Base-by-base conservation (phyloP, 768 basidiomycete genomes). In the Pleurotus salmoneostramineus region DNA sequence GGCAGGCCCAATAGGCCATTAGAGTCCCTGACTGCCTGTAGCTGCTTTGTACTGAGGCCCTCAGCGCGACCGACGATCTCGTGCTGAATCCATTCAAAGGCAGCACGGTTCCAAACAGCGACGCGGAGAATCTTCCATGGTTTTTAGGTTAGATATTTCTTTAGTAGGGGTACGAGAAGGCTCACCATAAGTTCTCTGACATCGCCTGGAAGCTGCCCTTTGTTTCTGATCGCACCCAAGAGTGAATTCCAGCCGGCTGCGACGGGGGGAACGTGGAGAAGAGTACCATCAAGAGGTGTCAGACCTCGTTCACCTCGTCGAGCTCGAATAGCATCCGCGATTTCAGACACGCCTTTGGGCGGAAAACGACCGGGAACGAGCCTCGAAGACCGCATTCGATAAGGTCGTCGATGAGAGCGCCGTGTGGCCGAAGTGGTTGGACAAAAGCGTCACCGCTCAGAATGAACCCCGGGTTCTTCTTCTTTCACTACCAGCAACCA, bases 11-110 rank as follows among this genome's bases (percentile, higher is more conserved):
- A 48, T 2, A 76, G 75, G 0, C 76, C 75, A 8, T 71, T 62
- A 0, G 72, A 70, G 62, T 85, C 82, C 31, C 86, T 78, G 46
- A 85, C 77, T 46, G 77, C 64, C 61, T 78, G 79, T 3, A 87
- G 75, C 62, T 88, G 85, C 0, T 75, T 72, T 0, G 77, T 76
- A 0, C 76, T 78, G 7, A 88, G 66, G 2, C 85, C 85, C 47
- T 74, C 74, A 10, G 71, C 68, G 2, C 80, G 71, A 0, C 76
- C 87, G 17, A 83, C 72, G 32, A 65, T 72, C 56, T 82, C 82
- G 58, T 85, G 83, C 15, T 83, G 80, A 6, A 79, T 80, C 83
- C 83, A 83, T 64, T 82, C 81, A 54, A 77, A 83, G 4, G 74
- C 72, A 27, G 81, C 81, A 21, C 71, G 63, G 60, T 82, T 83